A percentile compares a stretch with the other conserved stretches of the same genome.
These are phyloP conservation scores for Blastomyces silverae DNA, from an alignment of 2,329 filamentous ascomycete species.

Conservation along the genomic window DNA sequence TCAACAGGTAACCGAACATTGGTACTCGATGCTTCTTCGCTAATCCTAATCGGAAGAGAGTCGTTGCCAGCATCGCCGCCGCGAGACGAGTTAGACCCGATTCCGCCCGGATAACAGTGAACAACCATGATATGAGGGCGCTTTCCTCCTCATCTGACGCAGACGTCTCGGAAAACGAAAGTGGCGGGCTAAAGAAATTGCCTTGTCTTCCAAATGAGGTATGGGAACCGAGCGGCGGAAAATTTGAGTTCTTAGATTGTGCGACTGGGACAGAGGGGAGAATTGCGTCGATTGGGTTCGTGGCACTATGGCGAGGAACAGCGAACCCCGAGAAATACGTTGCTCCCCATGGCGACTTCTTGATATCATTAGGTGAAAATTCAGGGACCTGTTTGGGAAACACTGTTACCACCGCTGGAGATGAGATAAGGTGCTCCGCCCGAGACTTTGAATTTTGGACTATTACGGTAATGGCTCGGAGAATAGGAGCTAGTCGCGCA, in stretches of 20 bases:
- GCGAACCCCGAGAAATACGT: constrained; percentile 50
- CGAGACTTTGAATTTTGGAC: constrained; percentile 73
- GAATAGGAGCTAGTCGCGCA: constrained; percentile 58
- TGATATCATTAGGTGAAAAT: constrained; percentile 45
- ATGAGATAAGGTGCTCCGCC: constrained; percentile 62
- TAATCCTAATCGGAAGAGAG: constrained; percentile 62
- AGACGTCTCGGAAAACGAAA: constrained; percentile 34
- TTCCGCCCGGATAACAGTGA: constrained; percentile 40
- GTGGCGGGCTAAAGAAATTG: constrained; percentile 33
- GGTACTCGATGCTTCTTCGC: constrained; percentile 58
- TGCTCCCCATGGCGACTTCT: constrained; percentile 47
- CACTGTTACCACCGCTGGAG: constrained; percentile 61
- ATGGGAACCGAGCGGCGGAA: constrained; percentile 50
- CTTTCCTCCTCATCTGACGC: constrained; percentile 58
- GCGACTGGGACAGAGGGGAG: constrained; percentile 47
- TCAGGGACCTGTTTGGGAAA: constrained; percentile 54
- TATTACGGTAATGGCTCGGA: constrained; percentile 71
- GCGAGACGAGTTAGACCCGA: constrained; percentile 56
- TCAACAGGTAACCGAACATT: constrained; percentile 59
- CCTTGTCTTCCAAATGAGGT: constrained; percentile 32
- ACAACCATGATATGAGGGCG: constrained; percentile 65
- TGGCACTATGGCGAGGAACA: constrained; percentile 41
- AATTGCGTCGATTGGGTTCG: constrained; percentile 59
- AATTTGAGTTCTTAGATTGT: constrained; percentile 38
- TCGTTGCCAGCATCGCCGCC: constrained; percentile 62